Evolutionary conservation across 805 yeast species (phyloP).

Genomic region (Candida pseudoglaebosa): DNA sequence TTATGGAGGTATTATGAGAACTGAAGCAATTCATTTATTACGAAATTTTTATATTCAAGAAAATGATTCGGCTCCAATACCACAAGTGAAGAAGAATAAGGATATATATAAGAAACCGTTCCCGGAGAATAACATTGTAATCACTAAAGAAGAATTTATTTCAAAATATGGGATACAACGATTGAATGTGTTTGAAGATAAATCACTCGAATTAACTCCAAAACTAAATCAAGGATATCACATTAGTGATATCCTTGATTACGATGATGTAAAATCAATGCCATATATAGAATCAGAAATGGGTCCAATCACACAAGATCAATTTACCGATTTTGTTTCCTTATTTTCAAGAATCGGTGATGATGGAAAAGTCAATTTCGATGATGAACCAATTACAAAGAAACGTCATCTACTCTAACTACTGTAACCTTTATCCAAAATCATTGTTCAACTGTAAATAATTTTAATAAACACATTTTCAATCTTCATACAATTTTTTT

Average conservation of each 20-base stretch:
- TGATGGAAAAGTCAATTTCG: slow-evolving; percentile 20
- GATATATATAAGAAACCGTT: slow-evolving; percentile 52
- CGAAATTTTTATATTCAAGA: slow-evolving; percentile 83
- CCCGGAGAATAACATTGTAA: slow-evolving; percentile 50
- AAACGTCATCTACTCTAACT: slow-evolving; percentile 3
- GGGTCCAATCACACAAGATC: slow-evolving; percentile 10
- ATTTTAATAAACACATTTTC: no score
- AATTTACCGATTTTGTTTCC: slow-evolving; percentile 17
- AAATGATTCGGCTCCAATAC: slow-evolving; percentile 80
- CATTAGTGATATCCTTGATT: slow-evolving; percentile 13
- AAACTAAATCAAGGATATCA: slow-evolving; percentile 17
- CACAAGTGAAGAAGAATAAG: slow-evolving; percentile 69
- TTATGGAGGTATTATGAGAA: slow-evolving; percentile 73
- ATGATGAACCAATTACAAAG: slow-evolving; percentile 1
- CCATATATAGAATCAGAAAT: slow-evolving; percentile 16
- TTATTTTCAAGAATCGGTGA: slow-evolving; percentile 24
- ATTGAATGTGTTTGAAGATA: slow-evolving; percentile 8
- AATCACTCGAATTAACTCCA: slow-evolving; percentile 25
- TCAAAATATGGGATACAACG: slow-evolving; percentile 41
- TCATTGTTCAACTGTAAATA: no score
- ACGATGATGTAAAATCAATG: slow-evolving; percentile 9
- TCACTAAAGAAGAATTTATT: slow-evolving; percentile 48
- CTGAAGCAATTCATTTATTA: slow-evolving; percentile 77
- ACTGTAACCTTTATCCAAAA: no score
- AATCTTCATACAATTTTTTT: no score